Conservation (phyloP, 192 early-diverging fungal genomes). For the Coemansia sp. region DNA sequence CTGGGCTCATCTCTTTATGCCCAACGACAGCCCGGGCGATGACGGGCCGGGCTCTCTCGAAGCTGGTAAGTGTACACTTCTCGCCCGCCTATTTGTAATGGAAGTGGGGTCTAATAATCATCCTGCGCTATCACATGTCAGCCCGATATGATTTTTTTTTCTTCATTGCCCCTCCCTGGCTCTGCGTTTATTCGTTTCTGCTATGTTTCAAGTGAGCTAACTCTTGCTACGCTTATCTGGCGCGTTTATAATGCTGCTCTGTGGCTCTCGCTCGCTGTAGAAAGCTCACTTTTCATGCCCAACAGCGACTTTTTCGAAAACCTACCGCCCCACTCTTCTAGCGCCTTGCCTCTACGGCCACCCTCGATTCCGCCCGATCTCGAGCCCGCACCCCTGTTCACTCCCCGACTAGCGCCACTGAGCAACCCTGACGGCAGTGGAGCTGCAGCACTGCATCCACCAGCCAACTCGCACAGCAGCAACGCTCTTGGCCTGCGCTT, state of each 20-base stretch:
- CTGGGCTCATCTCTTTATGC: slow-evolving; percentile 50
- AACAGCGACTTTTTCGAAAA: slow-evolving; percentile 48
- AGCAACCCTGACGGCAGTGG: not conserved
- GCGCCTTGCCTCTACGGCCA: slow-evolving; percentile 29
- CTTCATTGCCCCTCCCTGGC: too few relatives aligned
- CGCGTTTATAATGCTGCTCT: slow-evolving; percentile 5
- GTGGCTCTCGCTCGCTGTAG: slow-evolving; percentile 18
- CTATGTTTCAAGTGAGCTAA: not conserved
- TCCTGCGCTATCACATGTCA: slow-evolving; percentile 21
- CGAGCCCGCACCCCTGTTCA: slow-evolving; percentile 43
- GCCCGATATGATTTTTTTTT: slow-evolving; percentile 7
- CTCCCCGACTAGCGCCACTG: slow-evolving; percentile 9
- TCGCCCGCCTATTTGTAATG: too few relatives aligned
- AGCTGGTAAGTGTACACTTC: slow-evolving; percentile 33
- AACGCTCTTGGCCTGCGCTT: slow-evolving; percentile 18
- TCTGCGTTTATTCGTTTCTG: not conserved
- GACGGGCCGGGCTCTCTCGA: slow-evolving; percentile 29
- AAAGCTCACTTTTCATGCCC: slow-evolving; percentile 38
- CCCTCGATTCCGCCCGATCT: slow-evolving; percentile 52
- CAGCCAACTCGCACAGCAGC: not conserved
- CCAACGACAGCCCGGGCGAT: slow-evolving; percentile 19
- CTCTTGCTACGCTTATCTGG: not conserved
- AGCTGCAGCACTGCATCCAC: not conserved
- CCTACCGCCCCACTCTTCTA: slow-evolving; percentile 2
- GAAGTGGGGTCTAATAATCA: not conserved